Base-by-base conservation (phyloP, 2,329 filamentous ascomycete genomes). In the Fusarium sp. region DNA sequence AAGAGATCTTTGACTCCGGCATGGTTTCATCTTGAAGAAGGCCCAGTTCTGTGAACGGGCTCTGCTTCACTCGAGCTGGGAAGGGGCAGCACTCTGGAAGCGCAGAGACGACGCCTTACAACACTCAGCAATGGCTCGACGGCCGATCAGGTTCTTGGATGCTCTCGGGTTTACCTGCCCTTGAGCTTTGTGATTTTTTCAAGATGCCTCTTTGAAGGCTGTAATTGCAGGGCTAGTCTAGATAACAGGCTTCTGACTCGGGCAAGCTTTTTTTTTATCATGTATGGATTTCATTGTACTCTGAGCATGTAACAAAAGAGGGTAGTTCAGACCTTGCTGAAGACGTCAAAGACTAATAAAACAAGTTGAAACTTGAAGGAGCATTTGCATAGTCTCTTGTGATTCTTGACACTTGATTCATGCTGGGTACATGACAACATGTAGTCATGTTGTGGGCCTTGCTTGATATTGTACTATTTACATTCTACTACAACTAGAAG, bases 291-390 rank as follows among this genome's bases (percentile, higher is more conserved):
- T 62, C 69, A 69, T 76, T 74, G 55, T 73, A 70, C 64, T 62
- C 64, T 62, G 62, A 66, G 62, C 71, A 73, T 76, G 67, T 75
- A 74, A 69, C 56, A 67, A 64, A 73, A 76, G 29, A 77, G 62
- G 58, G 44, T 17, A 57, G 62, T 59, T 75, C 42, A 67, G 68
- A 72, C 70, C 62, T 76, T 74, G 59, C 67, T 44, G 62, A 64
- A 74, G 53, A 56, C 56, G 62, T 66, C 71, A 75, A 64, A 67
- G 64, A 59, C 38, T 60, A 68, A 65, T 67, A 36, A 35, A 72
- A 70, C 63, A 60, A 62, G 49, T 66, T 72, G 69, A 63, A 74
- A 70, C 53, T 51, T 57, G 62, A 42, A 60, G 40, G 56, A 49
- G 14, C 20, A 63, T 63, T 33, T 29, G 16, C n/a, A 14, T 36